A percentile compares a stretch with the other conserved stretches of the same genome.
These are phyloP conservation scores for Yarrowia porcina DNA, from an alignment of 805 yeast species.

Conservation along the genomic window DNA sequence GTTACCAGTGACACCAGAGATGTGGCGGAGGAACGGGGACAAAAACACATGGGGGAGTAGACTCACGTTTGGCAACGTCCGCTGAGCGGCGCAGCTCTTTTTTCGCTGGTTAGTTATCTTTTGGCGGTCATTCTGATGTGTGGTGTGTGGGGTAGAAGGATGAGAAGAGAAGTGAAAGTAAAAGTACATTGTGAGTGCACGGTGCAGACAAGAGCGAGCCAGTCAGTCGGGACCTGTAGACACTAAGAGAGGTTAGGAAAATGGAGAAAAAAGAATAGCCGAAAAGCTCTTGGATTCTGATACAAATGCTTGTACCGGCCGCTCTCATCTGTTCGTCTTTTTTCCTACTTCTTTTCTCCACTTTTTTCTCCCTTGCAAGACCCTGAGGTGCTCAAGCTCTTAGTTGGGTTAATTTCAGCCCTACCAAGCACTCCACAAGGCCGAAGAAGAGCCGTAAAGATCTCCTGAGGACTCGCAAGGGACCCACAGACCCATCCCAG, in stretches of 20 bases:
- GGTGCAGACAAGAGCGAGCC: not conserved
- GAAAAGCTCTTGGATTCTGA: no score
- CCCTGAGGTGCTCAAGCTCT: no score
- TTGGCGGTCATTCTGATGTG: constrained; percentile 2
- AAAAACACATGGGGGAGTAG: not conserved
- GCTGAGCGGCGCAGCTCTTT: not conserved
- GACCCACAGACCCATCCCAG: not conserved
- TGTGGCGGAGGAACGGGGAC: not conserved
- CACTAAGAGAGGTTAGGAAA: not conserved
- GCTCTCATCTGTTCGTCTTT: no score
- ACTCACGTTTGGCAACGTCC: not conserved
- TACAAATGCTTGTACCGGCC: no score
- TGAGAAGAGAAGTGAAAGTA: constrained; percentile 26
- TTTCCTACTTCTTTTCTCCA: not conserved
- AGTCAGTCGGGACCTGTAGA: constrained; percentile 16
- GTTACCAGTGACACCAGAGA: not conserved
- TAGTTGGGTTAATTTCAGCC: not conserved
- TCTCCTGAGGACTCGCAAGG: not conserved
- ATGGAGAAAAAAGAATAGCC: not conserved
- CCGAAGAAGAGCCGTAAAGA: not conserved
- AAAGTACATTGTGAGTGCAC: constrained; percentile 19
- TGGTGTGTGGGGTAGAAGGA: constrained; percentile 23
- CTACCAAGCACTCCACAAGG: not conserved
- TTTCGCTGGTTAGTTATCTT: not conserved
- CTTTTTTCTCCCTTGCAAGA: not conserved